Base-by-base conservation (phyloP, 2,329 filamentous ascomycete species). In the Fusarium sp. region DNA sequence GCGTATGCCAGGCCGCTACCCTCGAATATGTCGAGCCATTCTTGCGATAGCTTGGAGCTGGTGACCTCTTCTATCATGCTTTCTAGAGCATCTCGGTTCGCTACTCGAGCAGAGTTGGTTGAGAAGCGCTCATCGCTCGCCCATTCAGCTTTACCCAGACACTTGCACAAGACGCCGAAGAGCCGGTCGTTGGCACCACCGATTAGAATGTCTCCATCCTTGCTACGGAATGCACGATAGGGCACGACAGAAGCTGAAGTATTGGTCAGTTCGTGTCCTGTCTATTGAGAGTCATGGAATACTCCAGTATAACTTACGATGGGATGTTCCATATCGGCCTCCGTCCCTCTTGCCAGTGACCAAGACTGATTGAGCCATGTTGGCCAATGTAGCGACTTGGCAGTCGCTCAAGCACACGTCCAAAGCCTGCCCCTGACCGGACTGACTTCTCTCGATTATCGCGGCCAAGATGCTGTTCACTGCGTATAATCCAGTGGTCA, bases 391-490 rank as follows among this genome's bases (percentile, higher is more conserved):
- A 0, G 93, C 94, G n/a, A 94, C 93, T 72, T 99, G 94, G 69
- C 93, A 97, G 74, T 98, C 94, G 64, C 92, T 95, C 53, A 98
- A 78, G 0, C 91, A 87, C 11, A 94, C 89, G 74, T 98, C 95
- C 57, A 98, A 91, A 71, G 96, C 91, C 78, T 98, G 94, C 0
- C 95, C 94, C 66, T 83, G 86, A 1, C 91, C 90, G 0, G 90
- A 92, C 62, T 82, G 88, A 2, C 78, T 85, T 9, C 93, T 85
- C 1, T 85, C 85, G 11, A 98, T 79, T 11, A 99, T 80, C 0
- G 93, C 92, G 0, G 95, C 94, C 88, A 98, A 91, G 71, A 98
- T 92, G 47, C 91, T 90, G 75, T 97, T 98, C 64, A 90, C 92
- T 0, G 94, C 93, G 77, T 98, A 98, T 11, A 99, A 78, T 0